phyloP scores from a whole-genome alignment of 208 protist species.

The Acanthamoeba comandoni region DNA sequence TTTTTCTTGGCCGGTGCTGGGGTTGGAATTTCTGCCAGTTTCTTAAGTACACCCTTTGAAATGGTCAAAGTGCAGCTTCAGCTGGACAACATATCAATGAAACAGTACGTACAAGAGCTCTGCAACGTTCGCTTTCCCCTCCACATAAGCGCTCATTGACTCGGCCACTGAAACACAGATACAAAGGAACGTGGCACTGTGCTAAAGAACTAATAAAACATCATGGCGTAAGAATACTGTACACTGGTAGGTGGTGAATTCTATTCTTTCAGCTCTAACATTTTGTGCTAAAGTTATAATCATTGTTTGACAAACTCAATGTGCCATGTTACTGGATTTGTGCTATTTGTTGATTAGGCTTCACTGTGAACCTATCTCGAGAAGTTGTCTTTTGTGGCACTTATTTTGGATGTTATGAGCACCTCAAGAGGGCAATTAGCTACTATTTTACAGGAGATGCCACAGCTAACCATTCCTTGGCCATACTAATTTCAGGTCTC shows the following conservation, averaged over 20 bases:
- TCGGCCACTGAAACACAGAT: conserved; percentile 9
- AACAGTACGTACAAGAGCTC: not conserved
- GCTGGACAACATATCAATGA: conserved; percentile 62
- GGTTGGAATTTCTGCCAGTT: conserved; percentile 32
- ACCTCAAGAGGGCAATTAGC: conserved; percentile 45
- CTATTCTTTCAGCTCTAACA: not conserved
- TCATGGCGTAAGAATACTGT: conserved; percentile 41
- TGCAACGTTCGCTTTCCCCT: too few species aligned
- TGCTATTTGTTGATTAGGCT: not conserved
- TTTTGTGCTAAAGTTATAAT: not conserved
- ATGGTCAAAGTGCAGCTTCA: conserved; percentile 69
- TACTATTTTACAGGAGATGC: not conserved
- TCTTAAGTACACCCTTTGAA: conserved; percentile 46
- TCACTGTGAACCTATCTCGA: conserved; percentile 37
- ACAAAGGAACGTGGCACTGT: conserved; percentile 35
- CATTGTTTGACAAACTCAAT: not conserved
- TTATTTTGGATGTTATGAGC: conserved; percentile 63
- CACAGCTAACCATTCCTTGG: too few species aligned
- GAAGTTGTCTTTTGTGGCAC: conserved; percentile 50
- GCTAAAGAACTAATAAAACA: conserved; percentile 30
- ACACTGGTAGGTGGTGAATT: conserved; percentile 19
- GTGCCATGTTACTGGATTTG: too few species aligned
- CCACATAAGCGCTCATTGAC: not conserved
- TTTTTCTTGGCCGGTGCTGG: conserved; percentile 48
- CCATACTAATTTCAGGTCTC: too few species aligned